These are phyloP conservation scores for Scedosporium apiospermum DNA, from an alignment of 2,329 filamentous ascomycete species.

Conservation along the genomic window DNA sequence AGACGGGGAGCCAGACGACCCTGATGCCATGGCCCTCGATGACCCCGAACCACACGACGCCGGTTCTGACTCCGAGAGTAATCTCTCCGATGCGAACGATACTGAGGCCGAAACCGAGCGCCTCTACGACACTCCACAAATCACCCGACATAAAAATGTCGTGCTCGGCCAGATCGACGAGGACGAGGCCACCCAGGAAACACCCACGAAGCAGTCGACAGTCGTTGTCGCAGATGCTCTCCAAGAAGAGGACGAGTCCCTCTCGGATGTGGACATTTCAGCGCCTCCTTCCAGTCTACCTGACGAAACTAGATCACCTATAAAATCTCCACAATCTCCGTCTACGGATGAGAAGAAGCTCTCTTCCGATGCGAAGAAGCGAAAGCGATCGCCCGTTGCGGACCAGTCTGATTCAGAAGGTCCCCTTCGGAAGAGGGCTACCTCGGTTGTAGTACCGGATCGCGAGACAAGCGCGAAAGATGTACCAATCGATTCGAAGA, in stretches of 20 bases:
- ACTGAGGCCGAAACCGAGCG: slow-evolving; percentile 93
- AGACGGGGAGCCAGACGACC: slow-evolving; percentile 59
- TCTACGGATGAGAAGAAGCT: slow-evolving; percentile 11
- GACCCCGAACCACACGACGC: slow-evolving; percentile 16
- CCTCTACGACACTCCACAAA: slow-evolving; percentile 78
- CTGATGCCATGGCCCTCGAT: slow-evolving; percentile 46
- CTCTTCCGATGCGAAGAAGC: slow-evolving; percentile 24
- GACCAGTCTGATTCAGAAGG: slow-evolving; percentile 37
- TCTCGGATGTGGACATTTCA: slow-evolving; percentile 28
- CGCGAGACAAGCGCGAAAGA: slow-evolving; percentile 20
- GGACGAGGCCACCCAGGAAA: slow-evolving; percentile 50
- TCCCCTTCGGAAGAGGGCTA: slow-evolving; percentile 44
- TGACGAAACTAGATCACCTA: slow-evolving; percentile 24
- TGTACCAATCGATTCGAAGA: slow-evolving; percentile 5
- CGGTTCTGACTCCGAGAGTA: slow-evolving; percentile 38
- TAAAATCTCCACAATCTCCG: slow-evolving; percentile 17
- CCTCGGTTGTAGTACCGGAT: slow-evolving; percentile 31
- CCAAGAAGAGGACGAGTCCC: slow-evolving; percentile 28
- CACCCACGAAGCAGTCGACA: slow-evolving; percentile 55
- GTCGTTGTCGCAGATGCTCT: slow-evolving; percentile 25
- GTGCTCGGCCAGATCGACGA: slow-evolving; percentile 47
- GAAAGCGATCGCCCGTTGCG: slow-evolving; percentile 36
- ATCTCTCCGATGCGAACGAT: slow-evolving; percentile 51
- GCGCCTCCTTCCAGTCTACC: slow-evolving; percentile 28
- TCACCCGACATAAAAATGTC: slow-evolving; percentile 51